Percentiles rank a stretch among this genome's conserved stretches.
Evolutionary conservation across 805 yeast genomes (phyloP).

Genomic region (Teunomyces aglyptinius): DNA sequence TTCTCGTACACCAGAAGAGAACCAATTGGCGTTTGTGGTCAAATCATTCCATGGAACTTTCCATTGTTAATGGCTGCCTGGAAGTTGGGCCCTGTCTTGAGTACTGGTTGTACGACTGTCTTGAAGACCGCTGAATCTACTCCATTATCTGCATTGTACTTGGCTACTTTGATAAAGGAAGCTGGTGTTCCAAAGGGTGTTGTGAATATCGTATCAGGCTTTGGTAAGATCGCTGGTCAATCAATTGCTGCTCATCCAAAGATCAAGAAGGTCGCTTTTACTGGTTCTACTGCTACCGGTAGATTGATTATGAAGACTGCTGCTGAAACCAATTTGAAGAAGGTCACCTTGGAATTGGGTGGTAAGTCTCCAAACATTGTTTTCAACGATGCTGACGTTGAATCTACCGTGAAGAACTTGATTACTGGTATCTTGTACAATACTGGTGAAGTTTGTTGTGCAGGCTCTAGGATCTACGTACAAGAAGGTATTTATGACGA

Average conservation of each 20-base stretch:
- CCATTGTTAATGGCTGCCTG: constrained; percentile 92
- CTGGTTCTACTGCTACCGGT: constrained; percentile 93
- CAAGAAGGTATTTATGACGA: constrained; percentile 83
- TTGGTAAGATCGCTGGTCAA: constrained; percentile 81
- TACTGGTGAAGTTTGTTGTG: constrained; percentile 95
- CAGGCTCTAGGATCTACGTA: constrained; percentile 87
- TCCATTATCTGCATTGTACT: constrained; percentile 81
- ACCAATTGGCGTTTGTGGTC: constrained; percentile 94
- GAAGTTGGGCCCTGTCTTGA: constrained; percentile 92
- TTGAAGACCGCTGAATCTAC: constrained; percentile 91
- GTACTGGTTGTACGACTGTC: constrained; percentile 86
- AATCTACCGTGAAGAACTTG: constrained; percentile 71
- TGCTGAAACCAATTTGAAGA: constrained; percentile 77
- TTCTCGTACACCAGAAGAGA: constrained; percentile 80
- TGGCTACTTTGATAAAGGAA: constrained; percentile 64
- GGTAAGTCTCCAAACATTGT: constrained; percentile 94
- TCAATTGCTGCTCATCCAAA: constrained; percentile 75
- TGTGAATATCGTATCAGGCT: constrained; percentile 81
- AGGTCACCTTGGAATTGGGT: constrained; percentile 91
- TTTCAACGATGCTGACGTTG: constrained; percentile 80
- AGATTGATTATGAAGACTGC: constrained; percentile 77
- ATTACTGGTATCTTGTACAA: constrained; percentile 85
- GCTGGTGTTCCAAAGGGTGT: constrained; percentile 95
- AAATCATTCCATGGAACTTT: constrained; percentile 96
- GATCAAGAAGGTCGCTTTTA: constrained; percentile 88